Percentiles rank a stretch among this genome's conserved stretches.
Conservation (phyloP, 1,284 basidiomycete genomes). For the Trichosporon coremiiforme region DNA sequence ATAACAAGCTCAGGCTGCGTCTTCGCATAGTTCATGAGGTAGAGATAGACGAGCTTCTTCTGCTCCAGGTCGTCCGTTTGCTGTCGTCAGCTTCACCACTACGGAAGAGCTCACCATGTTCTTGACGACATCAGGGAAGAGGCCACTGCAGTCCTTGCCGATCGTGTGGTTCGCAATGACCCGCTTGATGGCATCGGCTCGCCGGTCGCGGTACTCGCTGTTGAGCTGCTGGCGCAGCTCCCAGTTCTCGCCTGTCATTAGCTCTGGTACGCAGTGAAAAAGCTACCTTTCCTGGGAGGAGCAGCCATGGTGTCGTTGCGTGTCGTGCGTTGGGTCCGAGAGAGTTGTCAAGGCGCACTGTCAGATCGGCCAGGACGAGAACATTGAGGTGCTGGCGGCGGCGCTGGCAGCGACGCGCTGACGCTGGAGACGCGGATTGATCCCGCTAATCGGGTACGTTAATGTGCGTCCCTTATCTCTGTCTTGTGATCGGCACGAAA, state of each 20-base stretch:
- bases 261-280: background rate
- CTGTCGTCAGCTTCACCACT: constrained; percentile 36
- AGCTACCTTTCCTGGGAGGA: constrained; percentile 41
- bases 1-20: constrained; percentile 97
- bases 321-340: constrained; percentile 14
- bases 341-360: constrained; percentile 4
- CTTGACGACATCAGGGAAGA: constrained; percentile 98
- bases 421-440: constrained; percentile 19
- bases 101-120: constrained; percentile 68
- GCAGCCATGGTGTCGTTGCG: constrained; percentile 35
- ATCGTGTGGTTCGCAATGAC: constrained; percentile 96
- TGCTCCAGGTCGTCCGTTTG: constrained; percentile 60
- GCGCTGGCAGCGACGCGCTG: constrained; percentile 14
- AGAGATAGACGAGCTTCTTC: constrained; percentile 82
- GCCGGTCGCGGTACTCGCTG: constrained; percentile 89
- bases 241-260: constrained; percentile 74
- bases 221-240: constrained; percentile 94
- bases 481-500: background rate
- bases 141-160: constrained; percentile 92
- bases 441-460: constrained; percentile 6
- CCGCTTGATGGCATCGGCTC: constrained; percentile 98
- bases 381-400: constrained; percentile 14
- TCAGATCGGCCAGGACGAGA: background rate
- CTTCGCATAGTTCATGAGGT: constrained; percentile 98
- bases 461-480: background rate